Evolutionary conservation across 306 rosid genomes (phyloP).

Genomic region (Alnus glutinosa): DNA sequence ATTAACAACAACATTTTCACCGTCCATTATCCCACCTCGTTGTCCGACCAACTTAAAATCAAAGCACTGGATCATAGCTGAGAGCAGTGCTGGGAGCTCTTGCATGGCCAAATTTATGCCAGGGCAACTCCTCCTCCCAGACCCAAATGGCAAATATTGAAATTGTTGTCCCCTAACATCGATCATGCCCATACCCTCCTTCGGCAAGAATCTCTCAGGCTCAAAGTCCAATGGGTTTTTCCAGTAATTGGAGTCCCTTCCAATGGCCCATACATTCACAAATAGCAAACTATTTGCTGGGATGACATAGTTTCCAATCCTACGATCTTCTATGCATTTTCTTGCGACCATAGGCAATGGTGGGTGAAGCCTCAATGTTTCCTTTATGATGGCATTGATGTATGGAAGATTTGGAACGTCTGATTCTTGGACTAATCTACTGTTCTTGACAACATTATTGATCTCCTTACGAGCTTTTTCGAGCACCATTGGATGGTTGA

Average conservation of each 20-base stretch:
- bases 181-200: not conserved
- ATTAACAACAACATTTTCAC: constrained; percentile 12
- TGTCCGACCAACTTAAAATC: constrained; percentile 32
- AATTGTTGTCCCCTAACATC: constrained; percentile 46
- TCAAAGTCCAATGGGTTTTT: constrained; percentile 37
- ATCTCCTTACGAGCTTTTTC: constrained; percentile 47
- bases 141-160: constrained; percentile 48
- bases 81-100: constrained; percentile 41
- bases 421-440: constrained; percentile 40
- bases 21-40: constrained; percentile 12
- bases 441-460: constrained; percentile 35
- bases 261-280: constrained; percentile 47
- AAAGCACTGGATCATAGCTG: constrained; percentile 51
- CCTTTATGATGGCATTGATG: constrained; percentile 55
- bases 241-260: constrained; percentile 54
- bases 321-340: constrained; percentile 36
- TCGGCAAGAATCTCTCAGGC: constrained; percentile 40
- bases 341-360: constrained; percentile 42
- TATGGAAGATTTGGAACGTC: constrained; percentile 50
- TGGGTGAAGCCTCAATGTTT: constrained; percentile 54
- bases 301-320: constrained; percentile 35
- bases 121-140: constrained; percentile 63
- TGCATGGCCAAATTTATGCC: constrained; percentile 42
- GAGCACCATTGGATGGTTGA: constrained; percentile 44
- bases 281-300: constrained; percentile 39